Percentiles rank a stretch among this genome's conserved stretches.
These are phyloP conservation scores for Malassezia furfur DNA, from an alignment of 1,284 basidiomycete species.

Conservation along the genomic window DNA sequence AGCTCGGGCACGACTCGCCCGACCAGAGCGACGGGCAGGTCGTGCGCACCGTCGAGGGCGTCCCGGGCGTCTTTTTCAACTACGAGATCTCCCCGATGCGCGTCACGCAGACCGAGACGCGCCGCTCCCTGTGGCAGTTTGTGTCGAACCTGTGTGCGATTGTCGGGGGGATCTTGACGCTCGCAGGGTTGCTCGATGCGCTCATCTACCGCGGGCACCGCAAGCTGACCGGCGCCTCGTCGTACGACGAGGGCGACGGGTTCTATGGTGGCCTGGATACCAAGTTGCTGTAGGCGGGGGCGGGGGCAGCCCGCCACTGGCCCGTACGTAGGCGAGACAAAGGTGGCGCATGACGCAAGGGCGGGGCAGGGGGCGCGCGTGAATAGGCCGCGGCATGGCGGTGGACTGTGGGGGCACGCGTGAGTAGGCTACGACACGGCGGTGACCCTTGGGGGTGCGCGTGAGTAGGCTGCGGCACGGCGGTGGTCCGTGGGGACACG, in stretches of 20 bases:
- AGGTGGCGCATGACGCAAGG: no score
- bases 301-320: not conserved
- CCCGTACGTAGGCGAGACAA: no score
- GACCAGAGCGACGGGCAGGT: constrained; percentile 43
- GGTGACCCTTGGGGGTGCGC: no score
- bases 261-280: constrained; percentile 5
- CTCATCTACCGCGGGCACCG: constrained; percentile 59
- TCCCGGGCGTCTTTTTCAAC: constrained; percentile 54
- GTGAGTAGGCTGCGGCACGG: not conserved
- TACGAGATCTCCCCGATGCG: constrained; percentile 59
- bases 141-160: constrained; percentile 76
- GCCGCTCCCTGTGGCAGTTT: constrained; percentile 94
- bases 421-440: not conserved
- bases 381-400: no score
- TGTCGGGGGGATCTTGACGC: constrained; percentile 88
- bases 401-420: no score
- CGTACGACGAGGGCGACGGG: constrained; percentile 18
- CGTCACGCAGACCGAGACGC: constrained; percentile 50
- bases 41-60: constrained; percentile 67
- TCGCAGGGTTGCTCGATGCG: constrained; percentile 83
- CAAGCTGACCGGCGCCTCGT: not conserved
- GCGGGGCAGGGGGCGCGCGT: no score
- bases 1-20: constrained; percentile 12
- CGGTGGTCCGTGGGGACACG: no score
- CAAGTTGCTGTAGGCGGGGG: constrained; percentile 10